Evolutionary conservation across 257 asterid genomes (phyloP).

Genomic region (Cinchona pubescens): DNA sequence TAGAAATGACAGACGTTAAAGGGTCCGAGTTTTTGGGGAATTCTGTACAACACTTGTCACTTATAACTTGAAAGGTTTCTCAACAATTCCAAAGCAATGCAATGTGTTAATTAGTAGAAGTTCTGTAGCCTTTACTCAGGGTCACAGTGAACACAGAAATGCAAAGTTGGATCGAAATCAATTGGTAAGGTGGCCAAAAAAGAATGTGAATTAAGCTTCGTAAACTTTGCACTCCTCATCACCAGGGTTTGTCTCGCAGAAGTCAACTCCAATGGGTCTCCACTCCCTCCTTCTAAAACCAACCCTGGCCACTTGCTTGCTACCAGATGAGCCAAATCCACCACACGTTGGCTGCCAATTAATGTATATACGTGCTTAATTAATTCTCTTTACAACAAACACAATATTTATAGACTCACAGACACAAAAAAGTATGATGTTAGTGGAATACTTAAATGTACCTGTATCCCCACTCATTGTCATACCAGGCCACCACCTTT

Average conservation of each 20-base stretch:
- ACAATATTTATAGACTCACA: neutral
- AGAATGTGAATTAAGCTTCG: slow-evolving; percentile 41
- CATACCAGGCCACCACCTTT: slow-evolving; percentile 98
- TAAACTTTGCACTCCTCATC: slow-evolving; percentile 89
- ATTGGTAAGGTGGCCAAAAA: slow-evolving; percentile 7
- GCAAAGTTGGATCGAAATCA: too few relatives aligned
- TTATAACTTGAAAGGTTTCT: neutral
- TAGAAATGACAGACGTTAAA: too few relatives aligned
- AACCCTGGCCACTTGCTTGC: slow-evolving; percentile 79
- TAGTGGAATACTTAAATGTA: too few relatives aligned
- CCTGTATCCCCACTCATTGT: slow-evolving; percentile 99
- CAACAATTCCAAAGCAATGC: slow-evolving; percentile 7
- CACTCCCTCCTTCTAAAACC: slow-evolving; percentile 53
- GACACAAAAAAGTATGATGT: too few relatives aligned
- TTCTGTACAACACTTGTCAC: too few relatives aligned
- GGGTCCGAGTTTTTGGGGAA: too few relatives aligned
- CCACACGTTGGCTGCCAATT: slow-evolving; percentile 83
- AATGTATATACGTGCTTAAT: too few relatives aligned
- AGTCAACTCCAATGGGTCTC: slow-evolving; percentile 87
- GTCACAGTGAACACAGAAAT: too few relatives aligned
- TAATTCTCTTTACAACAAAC: neutral
- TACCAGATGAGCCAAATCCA: slow-evolving; percentile 88
- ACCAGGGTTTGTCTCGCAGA: slow-evolving; percentile 65
- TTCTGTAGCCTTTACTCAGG: too few relatives aligned
- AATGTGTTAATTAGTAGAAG: slow-evolving; percentile 4